Conservation (phyloP, 202 grass and related monocot species). For the Zoysia matrella region DNA sequence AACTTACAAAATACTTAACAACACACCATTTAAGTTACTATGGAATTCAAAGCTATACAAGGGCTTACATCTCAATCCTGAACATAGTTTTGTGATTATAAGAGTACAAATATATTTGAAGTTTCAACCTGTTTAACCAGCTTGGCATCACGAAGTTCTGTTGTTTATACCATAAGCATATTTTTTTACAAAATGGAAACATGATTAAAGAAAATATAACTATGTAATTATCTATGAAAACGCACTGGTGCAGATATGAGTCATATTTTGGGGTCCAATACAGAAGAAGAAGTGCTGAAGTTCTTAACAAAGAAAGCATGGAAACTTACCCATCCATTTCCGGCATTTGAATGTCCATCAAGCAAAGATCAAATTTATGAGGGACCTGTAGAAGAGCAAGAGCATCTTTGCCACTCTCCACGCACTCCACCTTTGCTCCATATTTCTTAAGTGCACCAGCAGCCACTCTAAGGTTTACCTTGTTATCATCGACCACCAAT, state of each 20-base stretch:
- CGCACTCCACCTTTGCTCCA: constrained; percentile 84
- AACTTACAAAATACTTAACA: background rate
- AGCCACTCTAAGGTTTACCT: constrained; percentile 93
- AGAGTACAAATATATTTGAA: background rate
- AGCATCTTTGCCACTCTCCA: constrained; percentile 91
- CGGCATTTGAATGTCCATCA: constrained; percentile 99
- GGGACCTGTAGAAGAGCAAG: constrained; percentile 78
- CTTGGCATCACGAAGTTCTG: constrained; percentile 1
- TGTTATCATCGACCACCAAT: constrained; percentile 98
- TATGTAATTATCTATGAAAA: background rate
- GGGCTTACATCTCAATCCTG: too few relatives aligned
- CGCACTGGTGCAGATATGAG: constrained; percentile 3
- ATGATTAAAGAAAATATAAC: constrained; percentile 7
- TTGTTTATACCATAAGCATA: background rate
- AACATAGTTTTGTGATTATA: too few relatives aligned
- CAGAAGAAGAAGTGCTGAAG: background rate
- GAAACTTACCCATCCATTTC: constrained; percentile 97
- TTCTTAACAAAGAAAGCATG: background rate
- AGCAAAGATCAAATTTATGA: constrained; percentile 89
- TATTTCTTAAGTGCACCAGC: constrained; percentile 90
- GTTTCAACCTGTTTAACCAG: constrained; percentile 8
- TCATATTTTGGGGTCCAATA: background rate
- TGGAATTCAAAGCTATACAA: too few relatives aligned
- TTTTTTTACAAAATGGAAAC: constrained; percentile 25
- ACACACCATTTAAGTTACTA: too few relatives aligned